Conservation (phyloP, 768 basidiomycete species). For the Suillus variegatus region DNA sequence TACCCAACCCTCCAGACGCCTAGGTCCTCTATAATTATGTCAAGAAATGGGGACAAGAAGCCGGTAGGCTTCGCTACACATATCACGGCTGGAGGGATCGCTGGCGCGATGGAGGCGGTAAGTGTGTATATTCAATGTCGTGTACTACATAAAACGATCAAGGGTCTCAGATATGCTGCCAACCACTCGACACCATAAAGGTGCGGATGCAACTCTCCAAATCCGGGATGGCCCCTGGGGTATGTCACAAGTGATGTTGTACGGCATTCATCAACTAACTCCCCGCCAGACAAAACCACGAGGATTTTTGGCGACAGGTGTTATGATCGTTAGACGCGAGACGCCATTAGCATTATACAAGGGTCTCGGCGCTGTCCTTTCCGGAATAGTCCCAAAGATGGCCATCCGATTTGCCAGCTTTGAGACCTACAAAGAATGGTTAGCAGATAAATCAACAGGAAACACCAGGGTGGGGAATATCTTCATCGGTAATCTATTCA, state of each 20-base stretch:
- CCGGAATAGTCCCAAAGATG: constrained; percentile 99
- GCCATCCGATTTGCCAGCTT: constrained; percentile 98
- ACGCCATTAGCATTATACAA: constrained; percentile 97
- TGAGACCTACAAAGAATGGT: constrained; percentile 86
- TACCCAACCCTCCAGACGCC: constrained; percentile 6
- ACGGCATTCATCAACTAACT: constrained; percentile 4
- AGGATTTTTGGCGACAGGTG: constrained; percentile 90
- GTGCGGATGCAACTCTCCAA: constrained; percentile 99
- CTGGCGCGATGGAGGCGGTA: constrained; percentile 92
- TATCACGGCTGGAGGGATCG: constrained; percentile 91
- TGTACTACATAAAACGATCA: constrained; percentile 1
- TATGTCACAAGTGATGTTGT: constrained; percentile 44
- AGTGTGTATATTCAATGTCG: constrained; percentile 22
- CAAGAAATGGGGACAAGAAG: constrained; percentile 63
- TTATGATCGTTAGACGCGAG: constrained; percentile 85
- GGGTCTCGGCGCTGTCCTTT: constrained; percentile 93
- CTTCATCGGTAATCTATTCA: constrained; percentile 70
- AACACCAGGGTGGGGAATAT: constrained; percentile 77
- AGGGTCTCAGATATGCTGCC: constrained; percentile 64
- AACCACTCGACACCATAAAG: constrained; percentile 98
- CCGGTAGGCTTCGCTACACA: constrained; percentile 86
- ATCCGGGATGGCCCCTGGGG: constrained; percentile 78
- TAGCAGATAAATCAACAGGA: constrained; percentile 77
- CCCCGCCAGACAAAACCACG: constrained; percentile 77
- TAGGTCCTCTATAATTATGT: constrained; percentile 38